Evolutionary conservation across 2,329 filamentous ascomycete genomes (phyloP).

Genomic region (Phaeosphaeriaceae sp.): DNA sequence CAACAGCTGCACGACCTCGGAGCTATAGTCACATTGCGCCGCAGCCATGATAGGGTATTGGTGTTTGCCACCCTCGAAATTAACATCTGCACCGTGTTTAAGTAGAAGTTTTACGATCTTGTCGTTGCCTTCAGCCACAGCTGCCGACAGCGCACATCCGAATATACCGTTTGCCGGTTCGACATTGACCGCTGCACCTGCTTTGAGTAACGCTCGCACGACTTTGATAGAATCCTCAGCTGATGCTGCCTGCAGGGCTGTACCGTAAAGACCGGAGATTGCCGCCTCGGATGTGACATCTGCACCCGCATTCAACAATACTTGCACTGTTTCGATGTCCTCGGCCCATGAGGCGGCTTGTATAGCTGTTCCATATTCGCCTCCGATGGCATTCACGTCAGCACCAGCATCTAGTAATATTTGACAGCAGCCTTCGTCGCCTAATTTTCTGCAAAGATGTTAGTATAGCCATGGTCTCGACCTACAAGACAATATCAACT

Average conservation of each 20-base stretch:
- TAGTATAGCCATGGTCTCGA: background rate
- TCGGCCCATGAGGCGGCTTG: slow-evolving; percentile 22
- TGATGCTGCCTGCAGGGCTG: slow-evolving; percentile 29
- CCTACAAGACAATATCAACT: slow-evolving; percentile 3
- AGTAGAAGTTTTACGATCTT: slow-evolving; percentile 18
- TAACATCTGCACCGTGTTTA: slow-evolving; percentile 23
- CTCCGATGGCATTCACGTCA: slow-evolving; percentile 23
- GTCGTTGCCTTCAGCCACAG: slow-evolving; percentile 9
- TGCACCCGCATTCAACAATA: slow-evolving; percentile 21
- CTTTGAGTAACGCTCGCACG: slow-evolving; percentile 18
- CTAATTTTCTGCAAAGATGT: slow-evolving; percentile 10
- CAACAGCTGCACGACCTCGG: slow-evolving; percentile 13
- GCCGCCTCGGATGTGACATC: slow-evolving; percentile 13
- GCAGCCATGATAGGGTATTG: slow-evolving; percentile 25
- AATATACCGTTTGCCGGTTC: slow-evolving; percentile 21
- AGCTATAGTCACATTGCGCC: slow-evolving; percentile 15
- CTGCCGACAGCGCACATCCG: slow-evolving; percentile 19
- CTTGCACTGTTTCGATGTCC: slow-evolving; percentile 19
- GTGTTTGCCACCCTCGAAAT: slow-evolving; percentile 21
- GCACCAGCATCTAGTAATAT: slow-evolving; percentile 25
- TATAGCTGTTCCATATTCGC: slow-evolving; percentile 22
- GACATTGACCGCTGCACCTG: slow-evolving; percentile 23
- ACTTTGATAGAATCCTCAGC: slow-evolving; percentile 17
- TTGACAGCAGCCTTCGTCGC: slow-evolving; percentile 20
- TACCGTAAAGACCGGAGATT: slow-evolving; percentile 24